A percentile compares a stretch with the other conserved stretches of the same genome.
phyloP scores from a whole-genome alignment of 2,329 filamentous ascomycete genomes.

The Exophiala bonariae region DNA sequence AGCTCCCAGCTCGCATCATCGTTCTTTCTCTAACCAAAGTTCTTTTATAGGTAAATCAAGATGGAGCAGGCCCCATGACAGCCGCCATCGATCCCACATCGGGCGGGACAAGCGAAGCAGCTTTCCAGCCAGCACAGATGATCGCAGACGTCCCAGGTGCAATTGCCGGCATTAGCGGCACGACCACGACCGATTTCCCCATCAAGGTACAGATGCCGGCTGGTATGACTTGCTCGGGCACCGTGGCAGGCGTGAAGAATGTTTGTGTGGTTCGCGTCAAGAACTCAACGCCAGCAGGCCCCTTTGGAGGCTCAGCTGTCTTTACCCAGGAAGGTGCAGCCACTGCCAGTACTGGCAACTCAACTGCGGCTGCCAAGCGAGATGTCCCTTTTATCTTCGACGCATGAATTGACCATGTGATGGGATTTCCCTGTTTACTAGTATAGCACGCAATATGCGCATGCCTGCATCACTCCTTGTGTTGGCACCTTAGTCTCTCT shows the following conservation, averaged over 20 bases:
- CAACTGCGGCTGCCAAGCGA: not conserved
- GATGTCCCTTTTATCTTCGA: not conserved
- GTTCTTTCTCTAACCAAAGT: not conserved
- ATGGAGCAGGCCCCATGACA: constrained; percentile 64
- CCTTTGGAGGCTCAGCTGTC: constrained; percentile 66
- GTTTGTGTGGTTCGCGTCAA: constrained; percentile 67
- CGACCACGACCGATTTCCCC: constrained; percentile 64
- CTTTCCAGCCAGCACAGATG: constrained; percentile 62
- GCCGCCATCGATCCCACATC: constrained; percentile 64
- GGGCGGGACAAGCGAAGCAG: constrained; percentile 59
- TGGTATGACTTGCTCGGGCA: constrained; percentile 66
- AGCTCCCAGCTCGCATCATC: no score
- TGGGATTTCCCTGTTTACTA: no score
- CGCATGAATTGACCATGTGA: no score
- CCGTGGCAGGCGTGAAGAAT: constrained; percentile 58
- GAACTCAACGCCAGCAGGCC: constrained; percentile 62
- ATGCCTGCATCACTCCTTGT: no score
- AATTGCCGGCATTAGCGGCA: constrained; percentile 59
- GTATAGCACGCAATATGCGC: no score
- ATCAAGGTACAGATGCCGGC: constrained; percentile 65
- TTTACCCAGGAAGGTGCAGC: constrained; percentile 62
- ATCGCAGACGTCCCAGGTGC: constrained; percentile 63
- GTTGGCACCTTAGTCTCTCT: no score
- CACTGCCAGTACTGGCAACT: not conserved
- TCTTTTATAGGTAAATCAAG: constrained; percentile 60